Base-by-base conservation (phyloP, 1,139 yeast species). In the Pichia sp. region DNA sequence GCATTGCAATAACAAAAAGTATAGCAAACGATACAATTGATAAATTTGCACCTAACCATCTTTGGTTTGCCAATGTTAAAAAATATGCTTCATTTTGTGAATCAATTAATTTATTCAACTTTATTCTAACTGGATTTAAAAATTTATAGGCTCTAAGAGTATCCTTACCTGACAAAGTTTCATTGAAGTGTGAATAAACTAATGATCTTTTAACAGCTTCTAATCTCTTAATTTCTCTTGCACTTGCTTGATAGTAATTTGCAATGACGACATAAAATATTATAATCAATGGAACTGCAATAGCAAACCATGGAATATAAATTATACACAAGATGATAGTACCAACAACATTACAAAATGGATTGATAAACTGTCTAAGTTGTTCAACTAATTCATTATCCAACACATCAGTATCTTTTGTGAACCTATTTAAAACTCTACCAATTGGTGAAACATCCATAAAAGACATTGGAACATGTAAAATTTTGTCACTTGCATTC, bases 111-210 rank as follows among this genome's bases (percentile, higher is more conserved):
- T 54, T 55, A 56, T 78, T 77, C 57, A 81, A 80, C 58, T 74
- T 77, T 3, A 63, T 57, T 42, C 78, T 62, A 62, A 87, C 87
- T 52, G 83, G 68, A 16, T 69, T 66, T 30, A 75, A 75, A 13
- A 72, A 70, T 3, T 70, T 66, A 65, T 81, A 88, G 0, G 63
- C 57, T 61, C 83, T 79, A 56, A 88, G 86, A 0, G 89, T 84
- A 18, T 75, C 72, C 74, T 83, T 72, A 42, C 96, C 96, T 56
- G 77, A 76, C 58, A 89, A 73, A 3, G 85, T 73, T 67, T 89
- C 96, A 59, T 83, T 83, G 64, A 87, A 84, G 60, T 86, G 86
- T 58, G 86, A 79, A 71, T 84, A 87, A 53, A 88, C 90, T 54
- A 77, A 75, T 0, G 96, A 87, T 63, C 96, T 76, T 62, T 84